Conservation (phyloP, 1,139 yeast genomes). For the Taphrina deformans region DNA sequence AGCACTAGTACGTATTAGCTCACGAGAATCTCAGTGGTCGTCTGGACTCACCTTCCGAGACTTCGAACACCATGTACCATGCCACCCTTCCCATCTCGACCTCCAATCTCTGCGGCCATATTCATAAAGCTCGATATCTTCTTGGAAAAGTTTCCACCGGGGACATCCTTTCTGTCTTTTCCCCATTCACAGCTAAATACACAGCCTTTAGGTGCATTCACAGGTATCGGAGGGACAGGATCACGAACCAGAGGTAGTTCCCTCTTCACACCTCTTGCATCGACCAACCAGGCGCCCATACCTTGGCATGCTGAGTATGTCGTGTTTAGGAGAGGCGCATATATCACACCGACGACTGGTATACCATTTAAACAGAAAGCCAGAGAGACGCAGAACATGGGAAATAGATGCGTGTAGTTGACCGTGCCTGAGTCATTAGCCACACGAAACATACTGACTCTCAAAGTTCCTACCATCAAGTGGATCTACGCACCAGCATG, state of each 20-base stretch:
- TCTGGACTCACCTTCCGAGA: constrained; percentile 50
- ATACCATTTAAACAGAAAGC: constrained; percentile 54
- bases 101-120: constrained; percentile 2
- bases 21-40: not conserved
- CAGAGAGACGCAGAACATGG: constrained; percentile 59
- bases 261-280: not conserved
- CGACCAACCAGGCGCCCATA: constrained; percentile 50
- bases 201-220: constrained; percentile 46
- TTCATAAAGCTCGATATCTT: constrained; percentile 46
- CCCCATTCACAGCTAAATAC: constrained; percentile 62
- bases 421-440: no score
- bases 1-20: constrained; percentile 44
- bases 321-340: constrained; percentile 56
- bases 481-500: constrained; percentile 63
- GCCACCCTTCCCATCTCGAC: constrained; percentile 48
- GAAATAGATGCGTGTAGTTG: constrained; percentile 61
- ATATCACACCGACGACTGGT: constrained; percentile 63
- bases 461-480: constrained; percentile 46
- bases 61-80: constrained; percentile 61
- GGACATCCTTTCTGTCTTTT: constrained; percentile 54
- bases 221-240: constrained; percentile 45
- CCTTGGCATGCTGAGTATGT: constrained; percentile 56
- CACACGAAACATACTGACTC: no score
- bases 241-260: not conserved
- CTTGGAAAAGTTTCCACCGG: constrained; percentile 7